A percentile compares a stretch with the other conserved stretches of the same genome.
Evolutionary conservation across 179 eudicot species (phyloP).

Genomic region (Sideroxylon spinosum): DNA sequence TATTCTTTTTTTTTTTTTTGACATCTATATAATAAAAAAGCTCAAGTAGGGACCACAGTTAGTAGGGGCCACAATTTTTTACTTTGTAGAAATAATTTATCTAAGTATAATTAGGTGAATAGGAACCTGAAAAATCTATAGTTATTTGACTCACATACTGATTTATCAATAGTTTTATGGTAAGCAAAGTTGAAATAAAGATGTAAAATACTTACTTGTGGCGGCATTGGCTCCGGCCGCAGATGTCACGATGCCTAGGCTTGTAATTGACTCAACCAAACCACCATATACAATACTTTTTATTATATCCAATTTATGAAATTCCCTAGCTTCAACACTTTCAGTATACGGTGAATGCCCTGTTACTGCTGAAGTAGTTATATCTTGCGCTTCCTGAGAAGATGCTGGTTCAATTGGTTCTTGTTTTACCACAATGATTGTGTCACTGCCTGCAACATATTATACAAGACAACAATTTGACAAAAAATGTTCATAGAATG

Average conservation of each 20-base stretch:
- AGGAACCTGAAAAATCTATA: slow-evolving; percentile 10
- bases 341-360: slow-evolving; percentile 12
- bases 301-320: slow-evolving; percentile 48
- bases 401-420: slow-evolving; percentile 17
- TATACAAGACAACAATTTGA: neutral
- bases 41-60: no score
- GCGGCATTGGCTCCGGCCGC: slow-evolving; percentile 83
- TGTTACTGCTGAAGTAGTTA: slow-evolving; percentile 15
- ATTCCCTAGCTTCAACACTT: slow-evolving; percentile 15
- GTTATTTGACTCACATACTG: neutral
- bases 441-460: slow-evolving; percentile 37
- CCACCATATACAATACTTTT: slow-evolving; percentile 91
- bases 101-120: neutral
- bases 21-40: no score
- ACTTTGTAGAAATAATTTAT: neutral
- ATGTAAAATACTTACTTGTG: slow-evolving; percentile 49
- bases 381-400: slow-evolving; percentile 20
- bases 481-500: neutral
- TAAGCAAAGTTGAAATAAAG: slow-evolving; percentile 13
- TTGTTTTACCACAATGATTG: slow-evolving; percentile 27
- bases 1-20: no score
- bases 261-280: slow-evolving; percentile 68
- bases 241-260: slow-evolving; percentile 74
- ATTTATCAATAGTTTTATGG: neutral
- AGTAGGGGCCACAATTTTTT: no score